These are phyloP conservation scores for Hygrophorus pudorinus DNA, from an alignment of 768 basidiomycete species.

Conservation along the genomic window DNA sequence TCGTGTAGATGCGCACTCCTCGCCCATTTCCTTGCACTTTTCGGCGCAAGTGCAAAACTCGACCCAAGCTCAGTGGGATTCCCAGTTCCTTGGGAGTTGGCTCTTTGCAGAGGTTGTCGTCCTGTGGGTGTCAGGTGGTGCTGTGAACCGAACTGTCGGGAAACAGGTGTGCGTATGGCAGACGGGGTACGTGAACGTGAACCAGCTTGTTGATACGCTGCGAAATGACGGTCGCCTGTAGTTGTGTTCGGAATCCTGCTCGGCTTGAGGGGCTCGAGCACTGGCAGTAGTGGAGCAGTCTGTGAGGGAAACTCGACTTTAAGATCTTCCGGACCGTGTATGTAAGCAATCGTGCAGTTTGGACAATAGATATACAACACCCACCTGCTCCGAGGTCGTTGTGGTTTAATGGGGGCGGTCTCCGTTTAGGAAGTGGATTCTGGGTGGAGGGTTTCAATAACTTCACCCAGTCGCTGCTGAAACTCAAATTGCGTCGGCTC, in stretches of 20 bases:
- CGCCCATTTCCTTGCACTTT: slow-evolving; percentile 9
- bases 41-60: slow-evolving; percentile 4
- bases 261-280: neutral
- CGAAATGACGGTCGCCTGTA: neutral
- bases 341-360: neutral
- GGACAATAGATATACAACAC: neutral
- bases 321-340: slow-evolving; percentile 4
- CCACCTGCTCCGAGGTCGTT: slow-evolving; percentile 8
- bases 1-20: slow-evolving; percentile 12
- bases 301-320: slow-evolving; percentile 10
- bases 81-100: slow-evolving; percentile 2
- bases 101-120: slow-evolving; percentile 1
- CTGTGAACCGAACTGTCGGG: neutral
- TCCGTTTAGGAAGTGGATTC: slow-evolving; percentile 4
- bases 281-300: neutral
- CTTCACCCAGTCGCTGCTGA: slow-evolving; percentile 44
- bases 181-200: slow-evolving; percentile 14
- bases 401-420: slow-evolving; percentile 20
- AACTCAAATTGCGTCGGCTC: slow-evolving; percentile 45
- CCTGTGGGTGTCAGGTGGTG: neutral
- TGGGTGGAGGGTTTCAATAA: slow-evolving; percentile 22
- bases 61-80: slow-evolving; percentile 1
- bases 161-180: slow-evolving; percentile 15
- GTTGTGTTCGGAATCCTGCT: slow-evolving; percentile 6
- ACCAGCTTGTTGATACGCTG: slow-evolving; percentile 3